phyloP scores from a whole-genome alignment of 352 stramenopile genomes.

The Phytophthora pluvialis region DNA sequence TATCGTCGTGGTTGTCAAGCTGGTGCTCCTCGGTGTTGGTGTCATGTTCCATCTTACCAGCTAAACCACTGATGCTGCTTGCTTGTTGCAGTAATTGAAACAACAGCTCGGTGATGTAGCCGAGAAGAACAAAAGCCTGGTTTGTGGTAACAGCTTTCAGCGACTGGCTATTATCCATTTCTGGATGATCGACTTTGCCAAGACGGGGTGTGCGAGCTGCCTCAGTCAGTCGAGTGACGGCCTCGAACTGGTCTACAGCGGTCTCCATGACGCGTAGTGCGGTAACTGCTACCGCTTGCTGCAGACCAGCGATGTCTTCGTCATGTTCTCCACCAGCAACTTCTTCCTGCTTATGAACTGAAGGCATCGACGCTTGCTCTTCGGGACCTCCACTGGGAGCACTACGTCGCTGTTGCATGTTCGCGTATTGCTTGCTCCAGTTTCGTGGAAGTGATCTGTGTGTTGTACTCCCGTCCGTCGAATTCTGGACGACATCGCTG shows the following conservation, averaged over 20 bases:
- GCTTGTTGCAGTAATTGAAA: slow-evolving; percentile 65
- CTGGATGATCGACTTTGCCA: slow-evolving; percentile 1
- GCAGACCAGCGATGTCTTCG: slow-evolving; percentile 41
- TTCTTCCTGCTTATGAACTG: neutral
- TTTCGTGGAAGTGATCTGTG: slow-evolving; percentile 59
- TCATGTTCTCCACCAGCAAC: slow-evolving; percentile 7
- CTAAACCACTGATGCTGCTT: slow-evolving; percentile 54
- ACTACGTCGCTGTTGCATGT: slow-evolving; percentile 33
- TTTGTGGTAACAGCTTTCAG: slow-evolving; percentile 27
- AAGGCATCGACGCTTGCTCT: slow-evolving; percentile 12
- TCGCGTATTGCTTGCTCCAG: slow-evolving; percentile 67
- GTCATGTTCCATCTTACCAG: slow-evolving; percentile 7
- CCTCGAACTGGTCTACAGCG: slow-evolving; percentile 62
- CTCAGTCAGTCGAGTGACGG: slow-evolving; percentile 55
- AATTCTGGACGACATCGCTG: slow-evolving; percentile 20
- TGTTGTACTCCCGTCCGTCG: slow-evolving; percentile 8
- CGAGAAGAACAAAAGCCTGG: slow-evolving; percentile 60
- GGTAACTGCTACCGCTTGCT: slow-evolving; percentile 49
- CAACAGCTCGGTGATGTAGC: slow-evolving; percentile 54
- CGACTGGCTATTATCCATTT: neutral
- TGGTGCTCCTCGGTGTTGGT: slow-evolving; percentile 17
- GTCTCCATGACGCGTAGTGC: slow-evolving; percentile 50
- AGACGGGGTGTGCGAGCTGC: slow-evolving; percentile 38
- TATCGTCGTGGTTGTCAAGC: slow-evolving; percentile 26
- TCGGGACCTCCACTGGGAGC: slow-evolving; percentile 32